A percentile compares a stretch with the other conserved stretches of the same genome.
These are phyloP conservation scores for Aureobasidium sp. DNA, from an alignment of 2,329 filamentous ascomycete genomes.

Conservation along the genomic window DNA sequence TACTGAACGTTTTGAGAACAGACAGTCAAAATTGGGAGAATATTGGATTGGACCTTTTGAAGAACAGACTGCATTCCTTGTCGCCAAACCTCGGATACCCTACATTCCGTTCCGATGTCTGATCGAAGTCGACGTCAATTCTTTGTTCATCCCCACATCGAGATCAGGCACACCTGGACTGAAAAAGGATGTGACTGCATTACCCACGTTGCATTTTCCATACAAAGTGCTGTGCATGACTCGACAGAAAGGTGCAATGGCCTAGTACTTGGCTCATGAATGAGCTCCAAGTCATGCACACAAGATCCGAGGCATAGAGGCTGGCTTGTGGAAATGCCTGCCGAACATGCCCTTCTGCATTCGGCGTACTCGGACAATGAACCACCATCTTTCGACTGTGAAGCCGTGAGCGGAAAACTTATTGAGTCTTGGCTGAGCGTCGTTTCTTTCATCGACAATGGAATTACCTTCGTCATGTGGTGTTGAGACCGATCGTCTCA, in stretches of 20 bases:
- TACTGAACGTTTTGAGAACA: neutral
- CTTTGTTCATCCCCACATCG: neutral
- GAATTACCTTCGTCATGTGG: neutral
- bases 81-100: neutral
- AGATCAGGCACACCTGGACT: neutral
- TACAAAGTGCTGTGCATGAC: neutral
- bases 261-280: neutral
- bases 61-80: neutral
- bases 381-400: neutral
- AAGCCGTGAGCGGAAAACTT: neutral
- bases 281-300: neutral
- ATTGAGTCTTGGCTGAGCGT: neutral
- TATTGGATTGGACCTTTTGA: neutral
- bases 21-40: neutral
- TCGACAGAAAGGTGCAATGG: neutral
- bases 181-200: neutral
- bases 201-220: neutral
- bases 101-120: neutral
- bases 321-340: neutral
- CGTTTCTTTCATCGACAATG: slow-evolving; percentile 3
- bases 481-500: neutral
- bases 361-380: slow-evolving; percentile 3
- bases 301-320: neutral
- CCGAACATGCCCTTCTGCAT: neutral
- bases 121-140: neutral